Conservation (phyloP, 176 grass and related monocot species). For the maize (Zea mays) region DNA sequence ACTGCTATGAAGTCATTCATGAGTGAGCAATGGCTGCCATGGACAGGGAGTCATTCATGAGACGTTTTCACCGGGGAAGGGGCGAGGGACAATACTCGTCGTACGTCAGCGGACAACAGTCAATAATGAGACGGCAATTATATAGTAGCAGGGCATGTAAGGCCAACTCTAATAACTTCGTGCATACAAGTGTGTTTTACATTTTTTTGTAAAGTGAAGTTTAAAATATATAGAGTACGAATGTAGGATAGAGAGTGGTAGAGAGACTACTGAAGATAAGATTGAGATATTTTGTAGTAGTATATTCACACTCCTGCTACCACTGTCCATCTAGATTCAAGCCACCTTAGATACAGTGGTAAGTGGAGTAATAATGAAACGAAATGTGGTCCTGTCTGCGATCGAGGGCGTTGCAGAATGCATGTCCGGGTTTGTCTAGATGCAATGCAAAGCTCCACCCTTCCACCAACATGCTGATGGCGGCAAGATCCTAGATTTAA, state of each 20-base stretch:
- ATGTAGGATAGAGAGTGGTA: too few species aligned
- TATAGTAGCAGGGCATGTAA: neutral
- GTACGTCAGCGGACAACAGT: neutral
- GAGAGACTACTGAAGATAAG: too few species aligned
- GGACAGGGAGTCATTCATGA: neutral
- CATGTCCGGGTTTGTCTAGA: constrained; percentile 20
- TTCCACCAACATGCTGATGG: constrained; percentile 21
- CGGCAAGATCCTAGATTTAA: neutral
- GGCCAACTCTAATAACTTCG: too few species aligned
- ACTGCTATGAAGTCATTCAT: neutral
- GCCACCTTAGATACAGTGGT: neutral
- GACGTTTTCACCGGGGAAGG: constrained; percentile 19
- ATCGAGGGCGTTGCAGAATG: neutral
- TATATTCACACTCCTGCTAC: too few species aligned
- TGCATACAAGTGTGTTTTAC: too few species aligned
- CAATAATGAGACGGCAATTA: neutral
- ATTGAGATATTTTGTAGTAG: too few species aligned
- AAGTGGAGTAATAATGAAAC: neutral
- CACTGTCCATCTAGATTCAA: neutral
- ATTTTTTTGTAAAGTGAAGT: too few species aligned
- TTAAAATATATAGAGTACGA: too few species aligned
- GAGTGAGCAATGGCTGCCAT: too few species aligned
- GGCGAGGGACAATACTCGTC: neutral
- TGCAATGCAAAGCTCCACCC: constrained; percentile 5
- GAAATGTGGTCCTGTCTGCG: neutral